These are phyloP conservation scores for Aspergillus tamarii DNA, from an alignment of 2,329 filamentous ascomycete genomes.

Conservation along the genomic window DNA sequence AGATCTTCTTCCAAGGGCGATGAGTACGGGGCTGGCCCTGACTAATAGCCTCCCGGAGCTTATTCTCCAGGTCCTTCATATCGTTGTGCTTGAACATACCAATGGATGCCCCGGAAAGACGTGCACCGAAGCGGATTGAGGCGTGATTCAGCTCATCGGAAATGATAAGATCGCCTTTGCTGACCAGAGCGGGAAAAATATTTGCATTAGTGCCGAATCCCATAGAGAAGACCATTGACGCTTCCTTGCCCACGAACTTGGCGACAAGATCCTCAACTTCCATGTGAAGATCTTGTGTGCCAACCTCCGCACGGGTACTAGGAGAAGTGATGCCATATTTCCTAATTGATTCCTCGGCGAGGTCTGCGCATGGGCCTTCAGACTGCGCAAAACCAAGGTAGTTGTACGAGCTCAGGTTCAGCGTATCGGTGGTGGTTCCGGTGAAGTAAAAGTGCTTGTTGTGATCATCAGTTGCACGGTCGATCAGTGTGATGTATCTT, in stretches of 20 bases:
- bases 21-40: slow-evolving; percentile 98
- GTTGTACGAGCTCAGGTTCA: slow-evolving; percentile 99
- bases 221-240: slow-evolving; percentile 98
- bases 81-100: slow-evolving; percentile 98
- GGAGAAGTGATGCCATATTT: slow-evolving; percentile 83
- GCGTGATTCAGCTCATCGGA: slow-evolving; percentile 98
- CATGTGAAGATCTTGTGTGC: slow-evolving; percentile 81
- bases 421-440: slow-evolving; percentile 87
- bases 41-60: slow-evolving; percentile 88
- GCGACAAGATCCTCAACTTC: slow-evolving; percentile 92
- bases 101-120: slow-evolving; percentile 92
- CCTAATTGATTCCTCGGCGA: slow-evolving; percentile 80
- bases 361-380: slow-evolving; percentile 92
- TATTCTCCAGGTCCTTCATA: slow-evolving; percentile 81
- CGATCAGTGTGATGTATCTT: slow-evolving; percentile 88
- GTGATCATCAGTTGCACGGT: slow-evolving; percentile 87
- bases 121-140: slow-evolving; percentile 92
- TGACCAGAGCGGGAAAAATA: slow-evolving; percentile 87
- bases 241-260: slow-evolving; percentile 88
- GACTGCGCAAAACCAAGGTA: slow-evolving; percentile 98
- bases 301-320: slow-evolving; percentile 80
- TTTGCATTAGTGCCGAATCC: slow-evolving; percentile 95
- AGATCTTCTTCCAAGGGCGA: slow-evolving; percentile 98
- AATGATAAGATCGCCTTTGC: slow-evolving; percentile 90
- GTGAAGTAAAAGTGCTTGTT: slow-evolving; percentile 88